A percentile compares a stretch with the other conserved stretches of the same genome.
These are phyloP conservation scores for Verticillium alfalfae DNA, from an alignment of 2,329 filamentous ascomycete species.

Conservation along the genomic window DNA sequence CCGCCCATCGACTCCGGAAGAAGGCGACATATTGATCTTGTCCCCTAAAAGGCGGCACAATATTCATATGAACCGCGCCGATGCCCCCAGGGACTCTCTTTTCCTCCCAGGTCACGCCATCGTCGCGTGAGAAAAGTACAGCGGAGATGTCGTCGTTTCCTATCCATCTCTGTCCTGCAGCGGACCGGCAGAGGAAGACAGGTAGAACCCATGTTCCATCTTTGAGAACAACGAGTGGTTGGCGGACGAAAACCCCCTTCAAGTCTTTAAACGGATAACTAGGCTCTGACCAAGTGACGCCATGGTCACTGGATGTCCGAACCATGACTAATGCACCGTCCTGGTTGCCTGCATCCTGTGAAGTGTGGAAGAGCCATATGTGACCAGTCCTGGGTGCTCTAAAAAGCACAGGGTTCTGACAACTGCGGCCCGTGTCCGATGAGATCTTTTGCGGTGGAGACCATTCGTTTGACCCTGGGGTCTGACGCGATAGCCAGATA, in stretches of 20 bases:
- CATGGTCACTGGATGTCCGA: slow-evolving; percentile 26
- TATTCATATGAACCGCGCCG: slow-evolving; percentile 38
- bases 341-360: slow-evolving; percentile 37
- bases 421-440: slow-evolving; percentile 30
- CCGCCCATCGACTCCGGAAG: slow-evolving; percentile 38
- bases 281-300: slow-evolving; percentile 27
- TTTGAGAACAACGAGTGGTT: slow-evolving; percentile 28
- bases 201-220: slow-evolving; percentile 34
- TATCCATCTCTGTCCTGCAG: slow-evolving; percentile 33
- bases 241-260: slow-evolving; percentile 32
- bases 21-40: slow-evolving; percentile 25
- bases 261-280: slow-evolving; percentile 22
- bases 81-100: slow-evolving; percentile 26
- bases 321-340: slow-evolving; percentile 32
- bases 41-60: slow-evolving; percentile 19
- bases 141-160: slow-evolving; percentile 37
- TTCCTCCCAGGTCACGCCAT: slow-evolving; percentile 32
- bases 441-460: slow-evolving; percentile 26
- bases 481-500: slow-evolving; percentile 32
- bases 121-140: slow-evolving; percentile 27
- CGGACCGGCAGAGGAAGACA: slow-evolving; percentile 34
- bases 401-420: slow-evolving; percentile 39
- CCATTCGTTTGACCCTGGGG: slow-evolving; percentile 23
- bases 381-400: slow-evolving; percentile 22
- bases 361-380: slow-evolving; percentile 37